Evolutionary conservation across 176 grass and related monocot genomes (phyloP), one percentile per base, ranked within the genome.

Genomic region (Musa beccarii): DNA sequence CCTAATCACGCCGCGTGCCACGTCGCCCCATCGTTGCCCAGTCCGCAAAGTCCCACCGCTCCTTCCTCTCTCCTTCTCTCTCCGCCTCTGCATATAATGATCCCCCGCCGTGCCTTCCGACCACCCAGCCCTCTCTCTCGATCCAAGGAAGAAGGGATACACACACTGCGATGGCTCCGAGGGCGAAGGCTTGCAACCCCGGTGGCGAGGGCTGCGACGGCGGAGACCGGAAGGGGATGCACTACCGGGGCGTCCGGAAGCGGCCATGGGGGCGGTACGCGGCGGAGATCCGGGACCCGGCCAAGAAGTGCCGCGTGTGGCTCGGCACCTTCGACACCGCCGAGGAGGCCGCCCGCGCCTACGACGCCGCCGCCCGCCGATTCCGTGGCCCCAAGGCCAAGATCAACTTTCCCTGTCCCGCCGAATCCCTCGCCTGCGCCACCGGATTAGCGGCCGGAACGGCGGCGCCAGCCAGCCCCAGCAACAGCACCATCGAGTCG

Each of bases 251-350:
- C 34, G 93, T 96, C 11, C 59, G 93, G 29, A 96, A 90, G 87
- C 53, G 95, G 21, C 95, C 95, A 55, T 99, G 95, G 95, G 95
- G 95, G 49, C 73, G 91, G 34, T 99, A 93, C 81, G 95, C 95
- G 69, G 95, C 95, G 72, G 95, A 99, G 90, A 99, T 99, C 74
- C 83, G 90, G 8, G 90, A 99, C 78, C 95, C 90, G 19, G 90
- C 95, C 68, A 85, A 81, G 83, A 92, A 92, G 84, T 84, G 83
- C 0, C 89, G 93, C 26, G 89, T 92, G 29, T 96, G 68, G 68
- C 34, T 70, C 49, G 68, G 68, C 68, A 70, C 68, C 68, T 70
- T 70, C 68, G 49, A 70, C 68, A 70, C 68, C 68, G 68, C 68
- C 19, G 49, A 70, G 49, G 68, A 70, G 17, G 68, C 68, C 34